These are phyloP conservation scores for Linderina pennispora DNA, from an alignment of 192 early-diverging fungal genomes.

Conservation along the genomic window DNA sequence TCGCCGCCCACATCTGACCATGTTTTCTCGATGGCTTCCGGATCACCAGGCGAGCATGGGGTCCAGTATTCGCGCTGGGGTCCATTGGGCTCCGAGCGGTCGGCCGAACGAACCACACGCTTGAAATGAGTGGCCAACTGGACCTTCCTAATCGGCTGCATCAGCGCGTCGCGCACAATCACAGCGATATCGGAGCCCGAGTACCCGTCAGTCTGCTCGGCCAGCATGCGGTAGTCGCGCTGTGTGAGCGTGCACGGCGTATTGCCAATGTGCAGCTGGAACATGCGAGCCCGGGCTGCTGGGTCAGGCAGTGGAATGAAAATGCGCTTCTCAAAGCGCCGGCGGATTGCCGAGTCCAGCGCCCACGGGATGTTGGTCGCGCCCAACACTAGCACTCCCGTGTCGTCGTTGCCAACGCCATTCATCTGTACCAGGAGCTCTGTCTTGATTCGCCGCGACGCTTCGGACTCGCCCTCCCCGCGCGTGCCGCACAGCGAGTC, in stretches of 20 bases:
- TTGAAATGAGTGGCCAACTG: slow-evolving; percentile 92
- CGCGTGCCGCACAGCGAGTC: slow-evolving; percentile 92
- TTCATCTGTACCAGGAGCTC: slow-evolving; percentile 99
- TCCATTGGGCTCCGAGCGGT: slow-evolving; percentile 6
- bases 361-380: slow-evolving; percentile 99
- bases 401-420: slow-evolving; percentile 93
- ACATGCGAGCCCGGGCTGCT: slow-evolving; percentile 83
- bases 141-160: slow-evolving; percentile 96
- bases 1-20: slow-evolving; percentile 84
- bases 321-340: slow-evolving; percentile 97
- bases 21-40: slow-evolving; percentile 74
- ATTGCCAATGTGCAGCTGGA: slow-evolving; percentile 86
- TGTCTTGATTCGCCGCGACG: slow-evolving; percentile 92
- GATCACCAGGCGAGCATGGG: slow-evolving; percentile 93
- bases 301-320: slow-evolving; percentile 95
- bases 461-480: slow-evolving; percentile 97
- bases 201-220: slow-evolving; percentile 81
- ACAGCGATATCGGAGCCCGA: slow-evolving; percentile 96
- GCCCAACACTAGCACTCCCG: slow-evolving; percentile 90
- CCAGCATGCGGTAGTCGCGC: slow-evolving; percentile 71
- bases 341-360: slow-evolving; percentile 85
- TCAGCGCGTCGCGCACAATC: slow-evolving; percentile 91
- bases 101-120: slow-evolving; percentile 34
- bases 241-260: slow-evolving; percentile 76
- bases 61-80: slow-evolving; percentile 55